Percentiles rank a stretch among this genome's conserved stretches.
Evolutionary conservation across 257 asterid species (phyloP).

Genomic region (Solanum appendiculatum): DNA sequence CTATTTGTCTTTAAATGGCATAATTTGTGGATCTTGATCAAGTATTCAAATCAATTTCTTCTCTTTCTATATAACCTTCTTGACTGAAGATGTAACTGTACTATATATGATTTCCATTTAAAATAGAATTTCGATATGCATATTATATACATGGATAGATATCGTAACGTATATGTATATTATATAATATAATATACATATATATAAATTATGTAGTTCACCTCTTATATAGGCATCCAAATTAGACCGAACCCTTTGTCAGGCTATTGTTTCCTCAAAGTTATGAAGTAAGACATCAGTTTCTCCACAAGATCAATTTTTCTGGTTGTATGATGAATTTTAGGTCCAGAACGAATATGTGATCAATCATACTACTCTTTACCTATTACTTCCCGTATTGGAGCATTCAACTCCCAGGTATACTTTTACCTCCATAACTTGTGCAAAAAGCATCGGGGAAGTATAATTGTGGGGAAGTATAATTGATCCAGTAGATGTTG

Average conservation of each 20-base stretch:
- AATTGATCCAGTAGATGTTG: background rate
- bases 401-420: background rate
- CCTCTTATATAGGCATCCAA: background rate
- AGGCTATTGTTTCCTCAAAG: background rate
- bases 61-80: background rate
- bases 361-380: background rate
- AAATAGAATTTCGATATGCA: background rate
- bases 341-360: background rate
- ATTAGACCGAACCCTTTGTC: background rate
- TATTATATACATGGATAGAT: background rate
- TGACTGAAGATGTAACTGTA: background rate
- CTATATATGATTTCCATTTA: background rate
- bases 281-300: background rate
- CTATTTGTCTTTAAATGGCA: background rate
- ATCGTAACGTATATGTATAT: background rate
- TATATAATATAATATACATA: background rate
- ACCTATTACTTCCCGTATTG: background rate
- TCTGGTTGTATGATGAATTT: background rate
- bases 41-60: background rate
- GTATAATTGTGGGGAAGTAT: background rate
- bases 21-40: background rate
- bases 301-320: background rate
- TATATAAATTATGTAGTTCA: too few relatives aligned
- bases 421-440: background rate
- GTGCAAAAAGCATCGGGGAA: background rate